Conservation (phyloP, 352 stramenopile species). For the Phytophthora pistaciae region DNA sequence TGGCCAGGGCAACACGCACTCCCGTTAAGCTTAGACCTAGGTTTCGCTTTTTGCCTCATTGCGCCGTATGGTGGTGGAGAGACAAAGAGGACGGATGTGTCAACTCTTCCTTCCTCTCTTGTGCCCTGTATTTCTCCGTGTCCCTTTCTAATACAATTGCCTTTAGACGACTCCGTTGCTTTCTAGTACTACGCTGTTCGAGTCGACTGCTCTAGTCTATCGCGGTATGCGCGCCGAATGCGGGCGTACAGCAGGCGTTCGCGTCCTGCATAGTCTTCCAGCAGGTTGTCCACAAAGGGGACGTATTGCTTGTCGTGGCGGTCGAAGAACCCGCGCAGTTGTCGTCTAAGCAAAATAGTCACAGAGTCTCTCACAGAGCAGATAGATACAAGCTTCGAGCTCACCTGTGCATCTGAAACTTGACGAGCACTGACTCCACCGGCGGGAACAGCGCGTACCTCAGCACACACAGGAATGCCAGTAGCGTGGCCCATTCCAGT, state of each 20-base stretch:
- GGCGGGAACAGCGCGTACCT: background rate
- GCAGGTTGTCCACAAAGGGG: background rate
- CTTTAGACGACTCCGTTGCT: conserved; percentile 23
- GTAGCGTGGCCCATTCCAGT: background rate
- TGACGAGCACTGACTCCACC: background rate
- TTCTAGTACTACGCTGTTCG: background rate
- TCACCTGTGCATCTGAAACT: conserved; percentile 1
- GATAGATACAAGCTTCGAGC: too few relatives aligned
- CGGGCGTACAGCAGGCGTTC: background rate
- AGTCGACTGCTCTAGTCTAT: background rate
- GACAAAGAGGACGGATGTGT: conserved; percentile 17
- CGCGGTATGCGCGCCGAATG: background rate
- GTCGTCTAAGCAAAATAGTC: too few relatives aligned
- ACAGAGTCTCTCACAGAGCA: too few relatives aligned
- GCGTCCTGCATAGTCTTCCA: background rate
- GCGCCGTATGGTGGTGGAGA: conserved; percentile 28
- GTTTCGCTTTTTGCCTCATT: conserved; percentile 24
- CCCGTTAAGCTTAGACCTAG: conserved; percentile 67
- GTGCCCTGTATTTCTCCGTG: conserved; percentile 37
- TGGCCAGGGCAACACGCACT: conserved; percentile 76
- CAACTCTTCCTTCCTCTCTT: conserved; percentile 25
- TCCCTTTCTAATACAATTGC: conserved; percentile 41
- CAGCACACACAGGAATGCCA: background rate
- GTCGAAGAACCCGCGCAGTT: background rate
- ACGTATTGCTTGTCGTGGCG: background rate